Base-by-base conservation (phyloP, 768 basidiomycete species). In the Mrakia blollopis region DNA sequence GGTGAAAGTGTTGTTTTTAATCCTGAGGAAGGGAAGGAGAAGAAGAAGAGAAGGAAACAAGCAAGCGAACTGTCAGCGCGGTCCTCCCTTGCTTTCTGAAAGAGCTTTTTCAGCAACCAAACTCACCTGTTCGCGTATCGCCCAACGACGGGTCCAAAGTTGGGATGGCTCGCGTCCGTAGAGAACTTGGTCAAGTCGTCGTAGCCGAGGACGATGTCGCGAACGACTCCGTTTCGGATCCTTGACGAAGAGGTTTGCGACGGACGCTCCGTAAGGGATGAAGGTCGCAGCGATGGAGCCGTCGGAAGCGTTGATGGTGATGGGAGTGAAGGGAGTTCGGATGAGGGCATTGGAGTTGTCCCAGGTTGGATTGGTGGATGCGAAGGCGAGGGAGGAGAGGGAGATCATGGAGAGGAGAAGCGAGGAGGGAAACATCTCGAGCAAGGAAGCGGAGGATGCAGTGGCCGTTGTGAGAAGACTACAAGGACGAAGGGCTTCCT, bases 81-180 rank as follows among this genome's bases (percentile, higher is more conserved):
- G 39, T 11, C 39, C 6, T 41, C 44, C 13, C 18, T 50, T 18
- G 47, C 47, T 1, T 18, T 50, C 47, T 6, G 21, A 50, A 21
- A 50, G 11, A 50, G 47, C 47, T 50, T 18, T 14, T 21, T n/a
- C n/a, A 16, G 14, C 8, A 47, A 16, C 2, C 14, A 16, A 9
- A 2, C 57, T 57, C 25, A n/a, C 57, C 57, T 68, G 60, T 76
- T 76, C 18, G 75, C 75, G 52, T 76, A 76, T 28, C 75, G 32
- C 13, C 75, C 75, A 28, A 76, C 75, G 60, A 76, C 37, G 8
- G 75, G 54, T 41, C 75, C 75, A 37, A 76, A 76, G 75, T 76
- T 76, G 41, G 75, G 75, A 25, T 76, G 47, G 0, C n/a, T 25
- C 0, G 75, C 16, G 32, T 76, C 75, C 25, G 18, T 39, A 2